Conservation (phyloP, 352 stramenopile genomes). For the Phytophthora colocasiae region DNA sequence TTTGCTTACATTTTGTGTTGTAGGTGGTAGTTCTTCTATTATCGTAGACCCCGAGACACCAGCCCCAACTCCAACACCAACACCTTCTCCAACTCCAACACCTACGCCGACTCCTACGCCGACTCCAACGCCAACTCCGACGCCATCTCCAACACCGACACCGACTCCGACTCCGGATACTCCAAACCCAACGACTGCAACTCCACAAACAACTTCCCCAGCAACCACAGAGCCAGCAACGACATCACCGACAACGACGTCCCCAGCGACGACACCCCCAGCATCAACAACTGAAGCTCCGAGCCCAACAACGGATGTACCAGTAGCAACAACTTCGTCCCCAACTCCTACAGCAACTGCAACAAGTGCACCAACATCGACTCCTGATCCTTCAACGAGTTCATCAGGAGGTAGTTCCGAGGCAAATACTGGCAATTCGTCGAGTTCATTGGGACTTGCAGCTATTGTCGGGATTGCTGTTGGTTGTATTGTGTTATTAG, state of each 20-base stretch:
- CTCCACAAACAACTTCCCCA: conserved; percentile 6
- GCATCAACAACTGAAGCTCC: not conserved
- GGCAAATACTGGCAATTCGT: conserved; percentile 2
- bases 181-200: not conserved
- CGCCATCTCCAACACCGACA: not conserved
- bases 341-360: not conserved
- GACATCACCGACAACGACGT: not conserved
- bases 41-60: not conserved
- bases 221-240: not conserved
- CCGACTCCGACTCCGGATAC: not conserved
- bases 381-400: conserved; percentile 4
- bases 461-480: conserved; percentile 14
- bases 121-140: not conserved
- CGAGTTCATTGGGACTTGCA: conserved; percentile 10
- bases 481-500: conserved; percentile 10
- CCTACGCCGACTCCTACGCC: not conserved
- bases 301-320: not conserved
- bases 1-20: not conserved
- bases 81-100: not conserved
- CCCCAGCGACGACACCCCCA: not conserved
- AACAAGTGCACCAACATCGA: not conserved
- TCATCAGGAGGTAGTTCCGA: not conserved
- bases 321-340: not conserved
- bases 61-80: not conserved
- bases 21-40: conserved; percentile 5